phyloP scores from a whole-genome alignment of 352 stramenopile genomes.

The Phytophthora fragariaefolia region DNA sequence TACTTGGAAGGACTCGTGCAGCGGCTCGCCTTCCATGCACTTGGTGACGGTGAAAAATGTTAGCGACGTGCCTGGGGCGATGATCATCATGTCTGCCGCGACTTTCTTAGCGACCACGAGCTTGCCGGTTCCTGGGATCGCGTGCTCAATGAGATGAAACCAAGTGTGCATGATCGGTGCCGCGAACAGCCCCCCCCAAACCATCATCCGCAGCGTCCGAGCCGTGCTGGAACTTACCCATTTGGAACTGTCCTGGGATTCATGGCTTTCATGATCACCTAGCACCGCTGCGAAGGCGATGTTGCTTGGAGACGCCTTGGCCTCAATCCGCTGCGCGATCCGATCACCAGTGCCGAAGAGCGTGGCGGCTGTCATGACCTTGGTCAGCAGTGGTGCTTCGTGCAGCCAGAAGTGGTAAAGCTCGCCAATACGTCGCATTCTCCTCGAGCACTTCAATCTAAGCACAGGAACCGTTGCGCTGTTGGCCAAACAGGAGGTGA shows the following conservation, averaged over 20 bases:
- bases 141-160: constrained; percentile 79
- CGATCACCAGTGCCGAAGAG: constrained; percentile 62
- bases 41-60: constrained; percentile 45
- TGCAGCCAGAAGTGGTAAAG: constrained; percentile 57
- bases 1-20: constrained; percentile 32
- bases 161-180: constrained; percentile 90
- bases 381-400: constrained; percentile 57
- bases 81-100: constrained; percentile 46
- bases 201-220: constrained; percentile 74
- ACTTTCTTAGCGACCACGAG: constrained; percentile 45
- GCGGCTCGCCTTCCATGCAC: constrained; percentile 37
- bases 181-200: constrained; percentile 85
- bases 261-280: background rate
- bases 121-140: constrained; percentile 26
- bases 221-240: constrained; percentile 24
- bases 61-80: constrained; percentile 35
- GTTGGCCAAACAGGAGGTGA: constrained; percentile 5
- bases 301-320: constrained; percentile 1
- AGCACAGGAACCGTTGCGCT: background rate
- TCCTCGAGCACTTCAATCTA: background rate
- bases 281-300: constrained; percentile 19
- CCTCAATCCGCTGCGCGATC: constrained; percentile 49
- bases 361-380: constrained; percentile 53
- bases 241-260: background rate
- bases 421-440: constrained; percentile 35